Evolutionary conservation across 306 rosid species (phyloP).

Genomic region (Rosa persica): DNA sequence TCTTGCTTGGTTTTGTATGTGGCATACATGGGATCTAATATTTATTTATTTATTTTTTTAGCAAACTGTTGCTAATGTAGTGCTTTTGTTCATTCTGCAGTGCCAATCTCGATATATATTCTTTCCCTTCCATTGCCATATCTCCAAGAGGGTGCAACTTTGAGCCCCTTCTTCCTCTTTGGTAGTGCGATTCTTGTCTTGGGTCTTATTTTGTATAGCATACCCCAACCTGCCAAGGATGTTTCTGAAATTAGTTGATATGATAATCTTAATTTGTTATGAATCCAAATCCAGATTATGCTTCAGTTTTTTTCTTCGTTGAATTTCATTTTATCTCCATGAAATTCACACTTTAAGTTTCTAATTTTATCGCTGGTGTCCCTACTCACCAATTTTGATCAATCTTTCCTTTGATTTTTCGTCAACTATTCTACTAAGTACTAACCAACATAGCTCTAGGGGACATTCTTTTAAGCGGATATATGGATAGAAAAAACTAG

Average conservation of each 20-base stretch:
- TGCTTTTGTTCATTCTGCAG: constrained; percentile 49
- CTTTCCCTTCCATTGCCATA: constrained; percentile 86
- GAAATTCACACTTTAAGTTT: neutral
- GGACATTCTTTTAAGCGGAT: too few relatives aligned
- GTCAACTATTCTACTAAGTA: too few relatives aligned
- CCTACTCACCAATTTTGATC: too few relatives aligned
- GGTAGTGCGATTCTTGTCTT: constrained; percentile 69
- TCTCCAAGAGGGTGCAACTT: constrained; percentile 52
- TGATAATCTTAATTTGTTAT: neutral
- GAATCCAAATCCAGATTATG: neutral
- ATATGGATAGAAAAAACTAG: too few relatives aligned
- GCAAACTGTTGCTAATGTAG: constrained; percentile 20
- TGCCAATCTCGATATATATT: constrained; percentile 69
- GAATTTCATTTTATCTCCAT: neutral
- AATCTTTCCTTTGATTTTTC: too few relatives aligned
- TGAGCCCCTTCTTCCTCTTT: constrained; percentile 74
- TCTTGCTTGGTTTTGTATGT: neutral
- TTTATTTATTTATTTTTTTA: neutral
- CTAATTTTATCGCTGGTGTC: too few relatives aligned
- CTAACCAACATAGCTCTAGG: neutral
- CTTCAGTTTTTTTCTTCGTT: neutral
- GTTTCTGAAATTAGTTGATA: constrained; percentile 26
- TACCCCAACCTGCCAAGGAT: constrained; percentile 42
- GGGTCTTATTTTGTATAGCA: constrained; percentile 68
- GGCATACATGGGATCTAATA: neutral